Evolutionary conservation across 306 rosid genomes (phyloP), one percentile per base, ranked within the genome.

Genomic region (Corylus avellana): DNA sequence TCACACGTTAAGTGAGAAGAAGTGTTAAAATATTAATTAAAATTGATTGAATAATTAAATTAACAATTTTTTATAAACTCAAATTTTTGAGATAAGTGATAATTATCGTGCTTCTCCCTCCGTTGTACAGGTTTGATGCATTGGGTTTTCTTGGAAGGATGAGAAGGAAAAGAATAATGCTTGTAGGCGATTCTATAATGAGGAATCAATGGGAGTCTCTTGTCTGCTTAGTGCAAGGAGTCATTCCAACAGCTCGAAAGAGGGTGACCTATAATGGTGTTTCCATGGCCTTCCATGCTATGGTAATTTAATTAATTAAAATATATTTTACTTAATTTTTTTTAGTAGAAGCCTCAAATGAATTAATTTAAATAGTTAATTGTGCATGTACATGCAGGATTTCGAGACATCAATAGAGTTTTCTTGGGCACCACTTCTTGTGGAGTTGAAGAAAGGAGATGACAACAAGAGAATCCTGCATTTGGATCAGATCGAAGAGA

Each of bases 201-300:
- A 93, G 98, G 80, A 95, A 95, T 79, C 98, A 95, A 73, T 95
- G 98, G 98, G 98, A 95, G 76, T 95, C 98, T 78, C 98, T 95
- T 4, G 97, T 92, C 50, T 95, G 98, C 80, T 87, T 93, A 51
- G 92, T 95, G 55, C 96, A 95, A 83, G 98, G 98, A 85, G 98
- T 92, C 70, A 83, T 95, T 64, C 96, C 98, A 48, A 89, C 91
- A 20, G 90, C 80, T 73, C 81, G 87, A 59, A 95, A 95, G 79
- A 90, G 53, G 59, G 97, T 95, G 32, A 85, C 90, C 12, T 91
- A 91, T 50, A 81, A 80, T 82, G 98, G 98, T 81, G 92, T 96
- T 86, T 78, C 86, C 73, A 93, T 91, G 97, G 92, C 92, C 78
- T 95, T 95, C 89, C 98, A 92, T 88, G 98, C 97, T 70, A 62